phyloP scores from a whole-genome alignment of 352 stramenopile species.

The Paralagenidium karlingii region DNA sequence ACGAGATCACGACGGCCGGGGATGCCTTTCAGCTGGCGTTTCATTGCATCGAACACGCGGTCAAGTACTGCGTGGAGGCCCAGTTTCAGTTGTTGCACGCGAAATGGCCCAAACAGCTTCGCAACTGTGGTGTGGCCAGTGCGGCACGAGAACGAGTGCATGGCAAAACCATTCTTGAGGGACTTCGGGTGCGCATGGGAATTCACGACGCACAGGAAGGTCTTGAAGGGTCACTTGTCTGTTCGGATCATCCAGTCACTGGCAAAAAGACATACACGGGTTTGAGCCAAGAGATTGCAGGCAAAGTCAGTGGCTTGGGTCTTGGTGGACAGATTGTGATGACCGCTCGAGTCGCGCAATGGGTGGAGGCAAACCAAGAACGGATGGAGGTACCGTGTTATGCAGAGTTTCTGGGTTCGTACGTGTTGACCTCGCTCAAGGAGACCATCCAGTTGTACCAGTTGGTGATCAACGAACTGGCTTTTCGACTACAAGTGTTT shows the following conservation, averaged over 20 bases:
- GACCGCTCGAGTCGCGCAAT: slow-evolving; percentile 21
- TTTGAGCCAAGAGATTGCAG: slow-evolving; percentile 31
- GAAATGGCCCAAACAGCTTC: slow-evolving; percentile 27
- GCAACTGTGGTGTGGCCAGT: slow-evolving; percentile 16
- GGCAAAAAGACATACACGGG: slow-evolving; percentile 38
- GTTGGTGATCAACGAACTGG: slow-evolving; percentile 34
- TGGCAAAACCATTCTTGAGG: slow-evolving; percentile 31
- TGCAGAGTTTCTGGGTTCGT: slow-evolving; percentile 33
- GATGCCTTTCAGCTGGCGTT: slow-evolving; percentile 52
- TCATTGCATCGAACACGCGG: slow-evolving; percentile 30
- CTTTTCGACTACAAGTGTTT: too few relatives aligned
- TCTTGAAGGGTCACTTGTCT: slow-evolving; percentile 24
- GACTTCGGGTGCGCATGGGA: slow-evolving; percentile 36
- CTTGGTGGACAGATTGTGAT: slow-evolving; percentile 34
- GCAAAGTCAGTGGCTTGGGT: slow-evolving; percentile 29
- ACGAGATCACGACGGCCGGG: slow-evolving; percentile 41
- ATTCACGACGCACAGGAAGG: slow-evolving; percentile 26
- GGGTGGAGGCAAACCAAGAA: slow-evolving; percentile 20
- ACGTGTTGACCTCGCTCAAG: too few relatives aligned
- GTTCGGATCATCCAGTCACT: slow-evolving; percentile 24
- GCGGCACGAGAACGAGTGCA: too few relatives aligned
- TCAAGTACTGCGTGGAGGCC: slow-evolving; percentile 35
- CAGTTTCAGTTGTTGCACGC: slow-evolving; percentile 24
- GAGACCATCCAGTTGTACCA: too few relatives aligned
- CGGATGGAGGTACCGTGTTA: slow-evolving; percentile 25